These are phyloP conservation scores for Epichloe hybrida DNA, from an alignment of 2,329 filamentous ascomycete genomes.

Conservation along the genomic window DNA sequence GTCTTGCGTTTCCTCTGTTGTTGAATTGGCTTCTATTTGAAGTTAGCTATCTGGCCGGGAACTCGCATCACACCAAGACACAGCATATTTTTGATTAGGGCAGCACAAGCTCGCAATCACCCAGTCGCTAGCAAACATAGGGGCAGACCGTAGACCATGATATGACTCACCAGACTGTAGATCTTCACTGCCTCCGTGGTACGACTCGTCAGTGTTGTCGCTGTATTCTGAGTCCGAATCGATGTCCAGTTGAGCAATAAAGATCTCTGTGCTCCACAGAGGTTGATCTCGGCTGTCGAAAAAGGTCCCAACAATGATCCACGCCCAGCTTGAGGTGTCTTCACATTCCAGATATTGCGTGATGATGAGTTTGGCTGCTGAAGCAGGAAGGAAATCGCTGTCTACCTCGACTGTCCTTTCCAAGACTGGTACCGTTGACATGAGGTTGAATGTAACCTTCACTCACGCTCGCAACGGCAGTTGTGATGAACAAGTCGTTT, in stretches of 20 bases:
- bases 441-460: conserved; percentile 2
- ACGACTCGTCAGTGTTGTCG: conserved; percentile 2
- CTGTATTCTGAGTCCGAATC: conserved; percentile 15
- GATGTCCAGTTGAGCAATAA: conserved; percentile 20
- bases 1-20: conserved; percentile 1
- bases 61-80: background rate
- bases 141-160: background rate
- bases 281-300: conserved; percentile 27
- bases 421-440: conserved; percentile 8
- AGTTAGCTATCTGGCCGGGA: background rate
- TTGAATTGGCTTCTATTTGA: background rate
- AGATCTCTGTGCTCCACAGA: conserved; percentile 34
- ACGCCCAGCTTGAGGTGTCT: conserved; percentile 27
- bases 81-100: background rate
- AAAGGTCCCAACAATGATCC: conserved; percentile 33
- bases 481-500: background rate
- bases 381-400: conserved; percentile 24
- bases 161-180: conserved; percentile 2
- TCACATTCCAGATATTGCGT: conserved; percentile 26
- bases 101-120: background rate
- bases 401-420: conserved; percentile 16
- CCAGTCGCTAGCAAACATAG: conserved; percentile 3
- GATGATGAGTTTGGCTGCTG: conserved; percentile 32
- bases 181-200: conserved; percentile 3
- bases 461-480: background rate